Evolutionary conservation across 148 eudicot genomes (phyloP), one percentile per base, ranked within the genome.

Genomic region (Vaccinium darrowii): DNA sequence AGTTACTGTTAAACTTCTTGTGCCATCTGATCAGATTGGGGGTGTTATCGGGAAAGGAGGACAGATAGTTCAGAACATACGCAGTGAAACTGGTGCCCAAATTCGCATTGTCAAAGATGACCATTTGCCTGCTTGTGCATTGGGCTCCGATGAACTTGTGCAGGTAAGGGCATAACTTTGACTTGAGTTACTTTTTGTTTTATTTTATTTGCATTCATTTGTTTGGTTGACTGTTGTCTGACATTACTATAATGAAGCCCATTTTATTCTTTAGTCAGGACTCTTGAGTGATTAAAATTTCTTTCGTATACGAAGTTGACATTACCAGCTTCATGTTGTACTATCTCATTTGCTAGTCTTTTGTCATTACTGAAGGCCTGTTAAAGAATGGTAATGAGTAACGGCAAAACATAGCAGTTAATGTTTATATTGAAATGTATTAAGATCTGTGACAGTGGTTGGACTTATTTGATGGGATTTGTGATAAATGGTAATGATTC

Each of bases 41-140:
- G 93, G 99, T 88, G 81, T 95, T 86, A 93, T 97, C 84, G 99
- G 99, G 79, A 97, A 97, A 92, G 99, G 99, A 54, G 99, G 99
- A 62, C 94, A 94, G 84, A 95, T 94, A 56, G 97, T 97, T 79
- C 98, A 95, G 78, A 89, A 58, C 63, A 95, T 97, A 60, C 96
- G 98, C 9, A 94, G 92, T 86, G 99, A 97, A 36, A 91, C 98
- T 63, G 98, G 98, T 86, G 95, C 99, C 67, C 98, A 95, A 88
- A 87, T 97, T 85, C 98, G 98, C 54, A 97, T 97, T 80, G 63
- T 97, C 85, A 97, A 95, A 91, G 97, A 94, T 89, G 91, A 93
- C 79, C 98, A 97, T 87, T 82, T 97, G 87, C 99, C 99, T 67
- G 75, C 92, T 83, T 97, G 99, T 92, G 99, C 99, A 50, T 86